phyloP scores from a whole-genome alignment of 1,284 basidiomycete species.

The Pulchroboletus neoregius region DNA sequence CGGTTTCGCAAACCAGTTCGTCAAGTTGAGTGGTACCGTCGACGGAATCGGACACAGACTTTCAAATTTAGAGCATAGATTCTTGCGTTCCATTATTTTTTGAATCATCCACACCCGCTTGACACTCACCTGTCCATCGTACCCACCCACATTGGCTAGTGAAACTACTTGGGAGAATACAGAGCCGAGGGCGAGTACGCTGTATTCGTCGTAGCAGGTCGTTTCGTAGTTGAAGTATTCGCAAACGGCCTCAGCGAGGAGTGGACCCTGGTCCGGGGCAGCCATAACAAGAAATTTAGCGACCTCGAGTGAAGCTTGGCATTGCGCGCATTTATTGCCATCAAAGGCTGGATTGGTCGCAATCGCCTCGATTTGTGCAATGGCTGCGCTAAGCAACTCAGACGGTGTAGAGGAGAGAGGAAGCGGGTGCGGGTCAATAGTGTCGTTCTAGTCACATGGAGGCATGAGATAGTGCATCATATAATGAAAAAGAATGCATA shows the following conservation, averaged over 20 bases:
- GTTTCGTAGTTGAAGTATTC: constrained; percentile 48
- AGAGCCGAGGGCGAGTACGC: constrained; percentile 45
- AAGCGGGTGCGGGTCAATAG: constrained; percentile 57
- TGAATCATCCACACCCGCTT: background rate
- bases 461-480: background rate
- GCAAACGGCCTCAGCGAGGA: constrained; percentile 55
- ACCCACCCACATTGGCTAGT: constrained; percentile 56
- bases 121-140: constrained; percentile 55
- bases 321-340: constrained; percentile 52
- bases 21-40: constrained; percentile 47
- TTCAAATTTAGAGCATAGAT: constrained; percentile 19
- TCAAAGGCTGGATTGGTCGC: constrained; percentile 44
- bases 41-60: constrained; percentile 45
- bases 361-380: constrained; percentile 50
- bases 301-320: constrained; percentile 54
- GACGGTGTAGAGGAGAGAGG: constrained; percentile 41
- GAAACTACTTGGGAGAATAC: constrained; percentile 61
- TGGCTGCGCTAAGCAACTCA: constrained; percentile 43
- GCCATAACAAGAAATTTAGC: constrained; percentile 61
- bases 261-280: constrained; percentile 57
- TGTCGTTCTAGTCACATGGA: constrained; percentile 39
- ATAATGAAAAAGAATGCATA: constrained; percentile 8
- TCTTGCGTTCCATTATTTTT: background rate
- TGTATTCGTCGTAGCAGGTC: constrained; percentile 47
- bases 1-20: constrained; percentile 54